Conservation (phyloP, 225 moss, liverwort and hornwort genomes). For the Pseudisothecium myosuroides region DNA sequence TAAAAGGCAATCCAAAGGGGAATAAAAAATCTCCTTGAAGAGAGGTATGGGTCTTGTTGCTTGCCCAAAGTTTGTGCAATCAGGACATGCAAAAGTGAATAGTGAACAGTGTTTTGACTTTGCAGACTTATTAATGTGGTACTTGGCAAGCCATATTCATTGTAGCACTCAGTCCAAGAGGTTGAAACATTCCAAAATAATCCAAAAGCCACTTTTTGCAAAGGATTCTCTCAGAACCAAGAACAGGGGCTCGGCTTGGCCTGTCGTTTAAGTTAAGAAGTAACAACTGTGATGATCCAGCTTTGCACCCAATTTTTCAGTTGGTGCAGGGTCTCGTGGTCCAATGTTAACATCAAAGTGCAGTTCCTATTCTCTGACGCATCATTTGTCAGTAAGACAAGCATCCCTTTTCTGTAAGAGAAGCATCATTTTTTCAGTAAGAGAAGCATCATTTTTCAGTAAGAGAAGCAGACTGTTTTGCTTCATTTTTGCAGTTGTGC, state of each 20-base stretch:
- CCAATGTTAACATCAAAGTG: neutral
- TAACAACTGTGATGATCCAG: neutral
- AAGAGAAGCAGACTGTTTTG: neutral
- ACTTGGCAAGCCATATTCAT: neutral
- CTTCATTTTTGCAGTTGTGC: neutral
- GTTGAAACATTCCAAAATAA: neutral
- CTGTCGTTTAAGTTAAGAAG: no score
- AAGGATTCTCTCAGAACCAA: neutral
- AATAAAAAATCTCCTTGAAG: neutral
- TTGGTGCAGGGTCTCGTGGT: neutral
- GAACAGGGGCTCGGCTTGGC: neutral
- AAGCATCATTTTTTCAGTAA: neutral
- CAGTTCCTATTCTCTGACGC: neutral
- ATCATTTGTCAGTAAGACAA: neutral
- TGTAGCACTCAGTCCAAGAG: neutral
- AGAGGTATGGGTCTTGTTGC: fast-evolving
- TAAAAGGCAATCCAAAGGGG: no score
- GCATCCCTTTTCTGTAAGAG: neutral
- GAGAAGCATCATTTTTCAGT: neutral
- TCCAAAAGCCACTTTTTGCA: neutral
- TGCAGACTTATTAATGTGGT: neutral
- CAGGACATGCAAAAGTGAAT: neutral
- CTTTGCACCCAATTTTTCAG: neutral
- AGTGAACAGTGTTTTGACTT: neutral
- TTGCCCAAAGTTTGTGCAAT: neutral